A percentile compares a stretch with the other conserved stretches of the same genome.
phyloP scores from a whole-genome alignment of 225 moss, liverwort and hornwort genomes.

The Sphagnum contortum region DNA sequence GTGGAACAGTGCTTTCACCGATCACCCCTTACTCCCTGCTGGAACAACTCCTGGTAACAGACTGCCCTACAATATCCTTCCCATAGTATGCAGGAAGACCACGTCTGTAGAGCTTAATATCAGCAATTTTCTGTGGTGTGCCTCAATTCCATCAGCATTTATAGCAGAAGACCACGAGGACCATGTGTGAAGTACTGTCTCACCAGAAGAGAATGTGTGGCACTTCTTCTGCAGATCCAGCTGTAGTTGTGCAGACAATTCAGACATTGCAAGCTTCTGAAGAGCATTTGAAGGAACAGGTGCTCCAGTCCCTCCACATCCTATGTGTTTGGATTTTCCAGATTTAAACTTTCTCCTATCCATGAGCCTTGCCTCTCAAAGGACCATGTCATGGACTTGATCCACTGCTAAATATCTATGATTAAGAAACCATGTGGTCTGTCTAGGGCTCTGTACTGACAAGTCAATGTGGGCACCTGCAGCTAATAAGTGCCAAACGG shows the following conservation, averaged over 20 bases:
- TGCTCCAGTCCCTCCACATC: conserved; percentile 2
- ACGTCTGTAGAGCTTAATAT: too few relatives aligned
- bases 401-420: too few relatives aligned
- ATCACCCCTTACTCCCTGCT: conserved; percentile 40
- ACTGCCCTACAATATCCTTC: background rate
- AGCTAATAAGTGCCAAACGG: conserved; percentile 73
- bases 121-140: too few relatives aligned
- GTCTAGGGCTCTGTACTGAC: too few relatives aligned
- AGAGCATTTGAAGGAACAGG: conserved; percentile 72
- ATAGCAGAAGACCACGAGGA: too few relatives aligned
- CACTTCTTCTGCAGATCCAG: conserved; percentile 48
- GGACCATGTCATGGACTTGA: too few relatives aligned
- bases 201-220: background rate
- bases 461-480: conserved; percentile 4
- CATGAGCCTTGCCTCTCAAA: too few relatives aligned
- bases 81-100: background rate
- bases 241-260: conserved; percentile 55
- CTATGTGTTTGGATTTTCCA: background rate
- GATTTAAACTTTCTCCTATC: background rate
- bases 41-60: conserved; percentile 58
- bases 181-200: too few relatives aligned
- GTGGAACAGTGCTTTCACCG: conserved; percentile 61
- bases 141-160: too few relatives aligned
- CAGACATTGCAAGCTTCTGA: conserved; percentile 70
- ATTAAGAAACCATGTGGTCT: too few relatives aligned